Evolutionary conservation across 345 rosid species (phyloP), one percentile per base, ranked within the genome.

Genomic region (Eucalyptus brandiana): DNA sequence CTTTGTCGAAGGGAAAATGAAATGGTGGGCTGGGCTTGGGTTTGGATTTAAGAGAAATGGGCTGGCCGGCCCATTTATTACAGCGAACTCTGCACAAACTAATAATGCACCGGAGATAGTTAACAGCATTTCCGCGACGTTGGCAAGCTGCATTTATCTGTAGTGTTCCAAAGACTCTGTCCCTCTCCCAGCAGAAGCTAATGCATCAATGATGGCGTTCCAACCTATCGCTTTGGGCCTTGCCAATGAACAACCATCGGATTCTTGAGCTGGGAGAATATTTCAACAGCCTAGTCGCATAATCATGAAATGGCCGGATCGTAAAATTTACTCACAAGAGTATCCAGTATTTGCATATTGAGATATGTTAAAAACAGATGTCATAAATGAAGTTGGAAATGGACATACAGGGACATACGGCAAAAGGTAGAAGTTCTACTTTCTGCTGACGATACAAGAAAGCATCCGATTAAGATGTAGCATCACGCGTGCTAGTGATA

Each of bases 201-300:
- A 96, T 30, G 95, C 96, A 87, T 92, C 94, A 80, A 96, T 93
- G 88, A 96, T 50, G 30, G 97, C 95, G 53, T 94, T 96, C 98
- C 98, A 96, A 80, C 93, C 96, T 87, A 96, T 93, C 23, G 94
- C 95, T 88, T 96, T 94, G 72, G 97, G 95, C 87, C 94, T 93
- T 89, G 91, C 89, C 50, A 62, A 50, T 11, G 89, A 49, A 92
- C 89, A 83, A 56, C 45, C 80, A 26, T 88, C 89, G 87, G 87
- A 91, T 58, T 92, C 92, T 92, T 92, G 89, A 97, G 62, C 93
- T 93, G 91, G 13, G 88, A 88, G 91, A 97, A 94, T 40, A 93
- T 54, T 45, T 87, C 93, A 88, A 94, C 92, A 49, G 96, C 96
- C 90, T 93, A 93, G 51, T 95, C 94, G 32, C 94, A 93, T 81